A percentile compares a stretch with the other conserved stretches of the same genome.
phyloP scores from a whole-genome alignment of 1,284 basidiomycete genomes.

The Xanthoconium separans region DNA sequence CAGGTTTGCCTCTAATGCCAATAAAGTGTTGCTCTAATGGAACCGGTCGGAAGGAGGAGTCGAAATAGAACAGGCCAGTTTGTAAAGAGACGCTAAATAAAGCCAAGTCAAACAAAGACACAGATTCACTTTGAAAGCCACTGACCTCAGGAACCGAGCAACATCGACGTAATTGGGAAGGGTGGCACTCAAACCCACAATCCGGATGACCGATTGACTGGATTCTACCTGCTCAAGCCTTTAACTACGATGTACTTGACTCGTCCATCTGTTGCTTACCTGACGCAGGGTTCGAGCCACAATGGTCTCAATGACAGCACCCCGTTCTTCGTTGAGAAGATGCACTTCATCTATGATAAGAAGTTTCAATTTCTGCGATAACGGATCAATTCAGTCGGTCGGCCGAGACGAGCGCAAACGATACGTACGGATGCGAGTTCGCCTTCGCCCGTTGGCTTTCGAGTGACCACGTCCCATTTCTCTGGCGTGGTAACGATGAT shows the following conservation, averaged over 20 bases:
- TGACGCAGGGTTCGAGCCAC: conserved; percentile 94
- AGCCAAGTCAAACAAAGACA: conserved; percentile 5
- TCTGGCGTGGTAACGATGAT: conserved; percentile 99
- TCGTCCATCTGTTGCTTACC: conserved; percentile 38
- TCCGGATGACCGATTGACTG: conserved; percentile 95
- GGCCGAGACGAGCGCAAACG: neutral
- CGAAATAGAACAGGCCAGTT: conserved; percentile 97
- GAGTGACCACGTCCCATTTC: conserved; percentile 99
- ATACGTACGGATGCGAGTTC: conserved; percentile 82
- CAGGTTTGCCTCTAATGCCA: conserved; percentile 91
- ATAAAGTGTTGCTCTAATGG: conserved; percentile 98
- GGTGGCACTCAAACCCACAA: conserved; percentile 97
- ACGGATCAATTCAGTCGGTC: conserved; percentile 6
- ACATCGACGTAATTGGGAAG: conserved; percentile 98
- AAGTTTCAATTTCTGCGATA: conserved; percentile 79
- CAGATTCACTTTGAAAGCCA: neutral
- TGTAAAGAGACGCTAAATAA: conserved; percentile 76
- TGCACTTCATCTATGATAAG: conserved; percentile 99
- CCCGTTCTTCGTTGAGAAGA: conserved; percentile 95
- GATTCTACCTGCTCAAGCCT: conserved; percentile 76
- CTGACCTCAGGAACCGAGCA: conserved; percentile 87
- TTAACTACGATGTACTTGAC: neutral
- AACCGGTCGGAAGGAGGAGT: conserved; percentile 95
- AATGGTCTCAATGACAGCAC: conserved; percentile 98
- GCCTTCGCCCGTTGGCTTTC: conserved; percentile 96